A percentile compares a stretch with the other conserved stretches of the same genome.
Evolutionary conservation across 73 alveolate species (phyloP).

Genomic region (Uronychia setigera): DNA sequence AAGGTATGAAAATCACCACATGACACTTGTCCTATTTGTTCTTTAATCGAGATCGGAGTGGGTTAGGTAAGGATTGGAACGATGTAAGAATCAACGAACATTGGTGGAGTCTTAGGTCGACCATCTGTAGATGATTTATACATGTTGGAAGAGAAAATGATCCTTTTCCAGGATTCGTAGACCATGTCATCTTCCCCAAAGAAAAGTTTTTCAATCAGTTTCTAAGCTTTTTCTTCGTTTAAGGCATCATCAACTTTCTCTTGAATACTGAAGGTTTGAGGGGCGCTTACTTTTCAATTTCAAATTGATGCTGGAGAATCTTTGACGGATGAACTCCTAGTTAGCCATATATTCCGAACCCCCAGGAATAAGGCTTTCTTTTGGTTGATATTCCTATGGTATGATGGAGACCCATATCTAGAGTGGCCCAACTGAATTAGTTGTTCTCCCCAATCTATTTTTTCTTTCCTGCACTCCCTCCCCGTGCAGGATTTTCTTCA

Average conservation of each 20-base stretch:
- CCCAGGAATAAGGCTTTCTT: neutral
- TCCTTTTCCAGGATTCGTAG: neutral
- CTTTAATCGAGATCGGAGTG: neutral
- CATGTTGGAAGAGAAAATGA: neutral
- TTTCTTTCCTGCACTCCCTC: neutral
- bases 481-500: too few relatives aligned
- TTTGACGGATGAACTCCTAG: neutral
- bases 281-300: neutral
- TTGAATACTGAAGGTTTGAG: neutral
- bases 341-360: neutral
- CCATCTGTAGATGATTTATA: neutral
- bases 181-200: neutral
- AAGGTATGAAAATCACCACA: neutral
- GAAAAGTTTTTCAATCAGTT: neutral
- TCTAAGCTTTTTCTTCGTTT: neutral
- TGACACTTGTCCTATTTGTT: neutral
- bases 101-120: neutral
- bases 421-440: neutral
- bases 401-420: neutral
- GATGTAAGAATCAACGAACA: neutral
- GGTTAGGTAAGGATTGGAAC: neutral
- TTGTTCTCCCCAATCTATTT: neutral
- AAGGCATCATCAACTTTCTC: neutral
- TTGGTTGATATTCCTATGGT: neutral
- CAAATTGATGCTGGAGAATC: neutral